Conservation (phyloP, 148 eudicot genomes). For the Nyssa sinensis region DNA sequence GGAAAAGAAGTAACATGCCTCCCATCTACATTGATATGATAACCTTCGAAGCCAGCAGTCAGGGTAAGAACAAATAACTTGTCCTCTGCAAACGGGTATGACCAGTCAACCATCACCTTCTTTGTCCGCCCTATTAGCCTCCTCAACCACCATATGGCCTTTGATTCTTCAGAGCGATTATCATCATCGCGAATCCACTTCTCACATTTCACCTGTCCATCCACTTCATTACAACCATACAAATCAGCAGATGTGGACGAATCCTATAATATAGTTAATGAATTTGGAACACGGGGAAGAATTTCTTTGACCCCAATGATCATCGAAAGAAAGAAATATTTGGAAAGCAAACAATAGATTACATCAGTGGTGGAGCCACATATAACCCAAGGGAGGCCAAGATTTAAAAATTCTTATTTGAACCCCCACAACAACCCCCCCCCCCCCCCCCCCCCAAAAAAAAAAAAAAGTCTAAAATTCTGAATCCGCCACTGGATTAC, state of each 20-base stretch:
- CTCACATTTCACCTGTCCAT: constrained; percentile 72
- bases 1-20: constrained; percentile 75
- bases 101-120: constrained; percentile 59
- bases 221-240: constrained; percentile 43
- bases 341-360: neutral
- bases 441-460: too few species aligned
- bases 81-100: constrained; percentile 66
- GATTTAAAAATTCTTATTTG: too few species aligned
- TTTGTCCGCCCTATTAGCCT: constrained; percentile 59
- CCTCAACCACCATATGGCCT: constrained; percentile 58
- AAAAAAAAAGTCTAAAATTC: too few species aligned
- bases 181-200: too few species aligned
- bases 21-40: constrained; percentile 75
- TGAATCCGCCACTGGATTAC: too few species aligned
- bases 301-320: neutral
- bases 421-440: too few species aligned
- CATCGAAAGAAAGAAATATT: neutral
- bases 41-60: constrained; percentile 78
- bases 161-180: constrained; percentile 46
- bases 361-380: too few species aligned
- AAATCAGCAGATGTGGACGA: neutral
- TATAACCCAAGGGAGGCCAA: too few species aligned
- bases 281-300: neutral
- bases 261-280: neutral
- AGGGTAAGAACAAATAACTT: constrained; percentile 76